These are phyloP conservation scores for Tolypocladium nubicola DNA, from an alignment of 2,329 filamentous ascomycete genomes.

Conservation along the genomic window DNA sequence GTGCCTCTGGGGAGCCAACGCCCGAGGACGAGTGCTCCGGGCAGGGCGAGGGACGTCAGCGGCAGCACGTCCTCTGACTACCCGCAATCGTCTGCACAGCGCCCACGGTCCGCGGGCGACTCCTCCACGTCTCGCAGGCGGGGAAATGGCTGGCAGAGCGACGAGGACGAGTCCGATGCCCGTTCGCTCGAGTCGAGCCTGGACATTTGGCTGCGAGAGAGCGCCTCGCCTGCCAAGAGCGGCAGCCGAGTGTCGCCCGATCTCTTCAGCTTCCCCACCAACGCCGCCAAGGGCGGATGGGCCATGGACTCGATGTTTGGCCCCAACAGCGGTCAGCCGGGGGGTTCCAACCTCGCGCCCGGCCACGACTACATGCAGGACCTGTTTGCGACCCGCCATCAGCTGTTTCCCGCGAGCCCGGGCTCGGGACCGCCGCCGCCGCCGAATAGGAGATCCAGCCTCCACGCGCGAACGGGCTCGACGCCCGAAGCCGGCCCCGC, in stretches of 20 bases:
- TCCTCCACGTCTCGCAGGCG: slow-evolving; percentile 29
- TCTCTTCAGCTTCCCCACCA: slow-evolving; percentile 40
- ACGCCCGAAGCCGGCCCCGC: slow-evolving; percentile 11
- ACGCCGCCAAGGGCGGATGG: slow-evolving; percentile 30
- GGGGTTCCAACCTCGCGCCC: slow-evolving; percentile 12
- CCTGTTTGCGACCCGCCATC: slow-evolving; percentile 30
- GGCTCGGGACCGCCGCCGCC: slow-evolving; percentile 33
- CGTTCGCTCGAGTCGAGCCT: slow-evolving; percentile 37
- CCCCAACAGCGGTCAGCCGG: slow-evolving; percentile 9
- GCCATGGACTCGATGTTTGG: slow-evolving; percentile 37
- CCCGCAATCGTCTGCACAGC: slow-evolving; percentile 16
- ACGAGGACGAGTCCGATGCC: slow-evolving; percentile 28
- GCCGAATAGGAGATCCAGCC: slow-evolving; percentile 42
- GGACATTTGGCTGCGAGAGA: slow-evolving; percentile 49
- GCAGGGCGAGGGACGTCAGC: background rate
- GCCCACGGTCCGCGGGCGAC: slow-evolving; percentile 37
- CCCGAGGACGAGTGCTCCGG: background rate
- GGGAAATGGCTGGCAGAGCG: slow-evolving; percentile 33
- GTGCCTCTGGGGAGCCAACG: background rate
- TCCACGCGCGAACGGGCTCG: slow-evolving; percentile 35
- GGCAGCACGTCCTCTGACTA: slow-evolving; percentile 7
- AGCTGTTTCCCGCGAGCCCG: slow-evolving; percentile 20
- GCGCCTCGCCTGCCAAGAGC: slow-evolving; percentile 26
- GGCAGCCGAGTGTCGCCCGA: slow-evolving; percentile 34
- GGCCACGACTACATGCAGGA: slow-evolving; percentile 33